Base-by-base conservation (phyloP, 257 asterid species). In the Paulownia fortunei region DNA sequence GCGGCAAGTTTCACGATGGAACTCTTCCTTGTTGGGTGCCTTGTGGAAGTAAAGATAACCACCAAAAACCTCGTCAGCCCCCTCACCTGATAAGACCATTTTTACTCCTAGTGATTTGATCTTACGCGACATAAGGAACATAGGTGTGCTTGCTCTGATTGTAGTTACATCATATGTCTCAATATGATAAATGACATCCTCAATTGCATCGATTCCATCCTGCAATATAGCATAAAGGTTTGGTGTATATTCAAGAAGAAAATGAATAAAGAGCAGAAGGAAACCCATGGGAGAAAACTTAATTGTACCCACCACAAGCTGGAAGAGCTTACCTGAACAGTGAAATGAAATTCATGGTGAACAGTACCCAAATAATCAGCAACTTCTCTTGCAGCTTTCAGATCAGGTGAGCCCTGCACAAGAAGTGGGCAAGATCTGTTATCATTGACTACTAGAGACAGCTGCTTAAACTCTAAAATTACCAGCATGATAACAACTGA, bases 141-240 rank as follows among this genome's bases (percentile, higher is more conserved):
- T 96, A 2, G 99, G 99, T 18, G 97, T 92, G 89, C 99, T 96
- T 66, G 98, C 97, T 84, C 99, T 82, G 78, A 96, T 92, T 36
- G 99, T 96, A 13, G 98, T 94, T 66, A 93, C 98, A 82, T 96
- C 98, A 37, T 96, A 93, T 0, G 99, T 93, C 85, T 96, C 99
- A 2, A 91, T 81, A 64, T 96, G 99, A 78, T 92, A 90, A 24
- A 96, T 96, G 37, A 96, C 99, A 84, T 96, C 99, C 85, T 96
- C 99, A 80, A 96, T 90, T 2, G 98, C 99, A 84, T 96, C 99
- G 51, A 96, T 96, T 4, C 98, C 99, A 34, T 96, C 99, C 97
- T 92, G 84, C 11, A 59, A 55, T 10, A 72, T 24, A 56, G 9
- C 46, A 65, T 8, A 15, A 11, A 61, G 18, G 19, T 30, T 52